A percentile compares a stretch with the other conserved stretches of the same genome.
phyloP scores from a whole-genome alignment of 2,329 filamentous ascomycete species.

The Pseudogymnoascus sp. region DNA sequence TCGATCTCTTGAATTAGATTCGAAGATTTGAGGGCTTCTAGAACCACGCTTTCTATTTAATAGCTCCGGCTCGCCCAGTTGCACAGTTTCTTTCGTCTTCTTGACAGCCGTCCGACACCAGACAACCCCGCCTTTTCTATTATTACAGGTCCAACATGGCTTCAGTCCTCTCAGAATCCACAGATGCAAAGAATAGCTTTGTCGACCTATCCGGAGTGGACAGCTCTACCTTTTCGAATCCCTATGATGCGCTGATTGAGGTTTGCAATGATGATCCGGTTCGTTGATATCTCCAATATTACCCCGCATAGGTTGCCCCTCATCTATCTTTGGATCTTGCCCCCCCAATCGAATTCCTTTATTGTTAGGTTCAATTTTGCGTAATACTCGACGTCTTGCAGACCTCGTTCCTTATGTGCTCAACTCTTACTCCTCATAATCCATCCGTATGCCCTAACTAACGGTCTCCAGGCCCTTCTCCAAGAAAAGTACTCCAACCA shows the following conservation, averaged over 20 bases:
- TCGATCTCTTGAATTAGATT: neutral
- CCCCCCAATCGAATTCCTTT: neutral
- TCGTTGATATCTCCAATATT: constrained; percentile 8
- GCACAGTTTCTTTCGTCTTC: neutral
- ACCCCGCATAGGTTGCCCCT: neutral
- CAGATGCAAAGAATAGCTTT: constrained; percentile 25
- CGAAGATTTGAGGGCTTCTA: neutral
- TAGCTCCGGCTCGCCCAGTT: neutral
- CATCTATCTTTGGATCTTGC: neutral
- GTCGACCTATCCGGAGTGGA: constrained; percentile 28
- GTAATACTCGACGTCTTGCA: neutral
- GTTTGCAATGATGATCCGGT: constrained; percentile 26
- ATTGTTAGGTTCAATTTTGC: neutral
- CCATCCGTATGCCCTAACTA: neutral
- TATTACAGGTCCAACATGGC: constrained; percentile 14
- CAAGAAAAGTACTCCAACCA: constrained; percentile 56
- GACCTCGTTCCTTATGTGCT: too few species aligned
- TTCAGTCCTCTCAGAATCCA: constrained; percentile 14
- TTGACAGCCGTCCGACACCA: neutral
- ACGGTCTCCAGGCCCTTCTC: constrained; percentile 18
- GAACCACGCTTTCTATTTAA: neutral
- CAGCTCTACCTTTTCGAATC: constrained; percentile 21
- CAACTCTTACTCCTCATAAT: neutral
- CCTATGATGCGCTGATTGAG: constrained; percentile 28
- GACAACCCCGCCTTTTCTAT: neutral